Conservation (phyloP, 2,329 filamentous ascomycete genomes). For the Penicillium sp. region DNA sequence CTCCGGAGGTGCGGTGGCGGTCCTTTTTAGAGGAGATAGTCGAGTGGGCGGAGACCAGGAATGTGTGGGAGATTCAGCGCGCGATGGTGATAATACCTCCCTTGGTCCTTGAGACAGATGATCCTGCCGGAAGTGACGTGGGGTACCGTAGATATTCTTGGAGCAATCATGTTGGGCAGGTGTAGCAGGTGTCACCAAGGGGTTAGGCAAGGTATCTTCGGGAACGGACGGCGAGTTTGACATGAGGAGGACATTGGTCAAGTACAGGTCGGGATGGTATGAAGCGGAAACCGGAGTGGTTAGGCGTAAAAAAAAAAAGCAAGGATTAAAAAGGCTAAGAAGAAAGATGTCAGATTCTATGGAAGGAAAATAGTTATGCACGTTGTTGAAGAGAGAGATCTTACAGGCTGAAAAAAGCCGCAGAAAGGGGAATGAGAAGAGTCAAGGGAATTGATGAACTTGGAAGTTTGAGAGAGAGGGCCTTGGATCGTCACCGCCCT, state of each 20-base stretch:
- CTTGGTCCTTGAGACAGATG: constrained; percentile 31
- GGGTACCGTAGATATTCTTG: constrained; percentile 29
- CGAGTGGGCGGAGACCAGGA: constrained; percentile 34
- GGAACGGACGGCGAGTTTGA: constrained; percentile 47
- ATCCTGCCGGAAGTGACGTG: constrained; percentile 33
- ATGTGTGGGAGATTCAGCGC: constrained; percentile 38
- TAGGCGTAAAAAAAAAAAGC: neutral
- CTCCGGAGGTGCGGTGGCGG: constrained; percentile 33
- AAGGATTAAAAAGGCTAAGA: neutral
- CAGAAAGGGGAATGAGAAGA: constrained; percentile 8
- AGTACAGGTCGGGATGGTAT: constrained; percentile 27
- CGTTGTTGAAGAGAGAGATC: constrained; percentile 29
- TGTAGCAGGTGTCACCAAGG: constrained; percentile 47
- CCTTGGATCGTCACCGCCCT: constrained; percentile 2
- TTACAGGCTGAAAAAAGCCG: constrained; percentile 31
- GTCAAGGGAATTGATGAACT: neutral
- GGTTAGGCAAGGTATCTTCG: constrained; percentile 41
- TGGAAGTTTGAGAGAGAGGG: neutral
- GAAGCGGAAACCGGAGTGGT: constrained; percentile 14
- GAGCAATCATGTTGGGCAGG: constrained; percentile 41
- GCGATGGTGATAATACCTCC: constrained; percentile 32
- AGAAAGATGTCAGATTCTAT: neutral
- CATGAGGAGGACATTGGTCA: constrained; percentile 54
- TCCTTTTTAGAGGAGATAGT: constrained; percentile 38
- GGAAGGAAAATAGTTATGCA: constrained; percentile 17